These are phyloP conservation scores for Trametes cingulata DNA, from an alignment of 768 basidiomycete genomes.

Conservation along the genomic window DNA sequence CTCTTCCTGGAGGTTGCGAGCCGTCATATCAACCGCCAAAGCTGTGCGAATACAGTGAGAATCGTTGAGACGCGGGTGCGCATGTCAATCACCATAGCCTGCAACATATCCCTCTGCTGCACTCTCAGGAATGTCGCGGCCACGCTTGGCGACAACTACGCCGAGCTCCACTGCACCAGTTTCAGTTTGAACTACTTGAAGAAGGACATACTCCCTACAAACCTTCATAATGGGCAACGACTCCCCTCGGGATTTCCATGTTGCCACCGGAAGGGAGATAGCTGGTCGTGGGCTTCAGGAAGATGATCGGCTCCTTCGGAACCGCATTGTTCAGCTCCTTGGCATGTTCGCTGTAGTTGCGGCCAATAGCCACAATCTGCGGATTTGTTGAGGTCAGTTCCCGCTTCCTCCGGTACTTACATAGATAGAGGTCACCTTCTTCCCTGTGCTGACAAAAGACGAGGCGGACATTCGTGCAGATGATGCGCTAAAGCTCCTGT, in stretches of 20 bases:
- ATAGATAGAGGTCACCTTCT: constrained; percentile 38
- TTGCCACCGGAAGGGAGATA: constrained; percentile 77
- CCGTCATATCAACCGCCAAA: constrained; percentile 95
- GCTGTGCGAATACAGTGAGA: constrained; percentile 46
- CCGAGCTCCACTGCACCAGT: constrained; percentile 83
- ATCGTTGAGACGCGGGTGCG: not conserved
- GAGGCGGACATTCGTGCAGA: constrained; percentile 36
- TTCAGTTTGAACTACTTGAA: not conserved
- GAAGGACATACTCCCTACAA: not conserved
- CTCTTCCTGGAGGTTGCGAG: constrained; percentile 89
- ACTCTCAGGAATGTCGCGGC: constrained; percentile 75
- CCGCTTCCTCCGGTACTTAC: too few relatives aligned
- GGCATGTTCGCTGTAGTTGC: constrained; percentile 90
- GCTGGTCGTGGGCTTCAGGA: constrained; percentile 93
- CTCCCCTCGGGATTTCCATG: constrained; percentile 83
- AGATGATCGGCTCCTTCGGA: constrained; percentile 97
- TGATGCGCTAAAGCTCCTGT: constrained; percentile 14
- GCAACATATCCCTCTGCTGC: constrained; percentile 80
- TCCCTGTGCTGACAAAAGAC: constrained; percentile 47
- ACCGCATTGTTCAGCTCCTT: constrained; percentile 88
- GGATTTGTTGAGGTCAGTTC: too few relatives aligned
- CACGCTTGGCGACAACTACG: constrained; percentile 88
- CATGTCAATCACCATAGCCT: constrained; percentile 72
- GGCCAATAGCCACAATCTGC: constrained; percentile 93
- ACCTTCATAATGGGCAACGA: constrained; percentile 93